Percentiles rank a stretch among this genome's conserved stretches.
Evolutionary conservation across 371 early-diverging fungal genomes (phyloP).

Genomic region (Fennellomyces sp.): DNA sequence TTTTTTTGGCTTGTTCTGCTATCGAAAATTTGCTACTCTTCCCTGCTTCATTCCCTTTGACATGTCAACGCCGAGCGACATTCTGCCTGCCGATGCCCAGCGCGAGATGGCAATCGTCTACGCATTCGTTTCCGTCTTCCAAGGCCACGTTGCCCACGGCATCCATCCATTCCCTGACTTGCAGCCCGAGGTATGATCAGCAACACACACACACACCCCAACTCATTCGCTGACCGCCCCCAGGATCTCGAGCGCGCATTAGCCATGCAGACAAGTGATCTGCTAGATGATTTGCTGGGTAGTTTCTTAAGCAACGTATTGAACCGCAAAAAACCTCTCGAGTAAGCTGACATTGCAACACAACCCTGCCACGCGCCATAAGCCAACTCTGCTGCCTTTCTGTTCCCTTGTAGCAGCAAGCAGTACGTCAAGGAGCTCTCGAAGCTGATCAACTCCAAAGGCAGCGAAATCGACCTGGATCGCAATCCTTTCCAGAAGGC

Average conservation of each 20-base stretch:
- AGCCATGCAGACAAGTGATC: slow-evolving; percentile 15
- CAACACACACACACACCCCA: too few relatives aligned
- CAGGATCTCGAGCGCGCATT: slow-evolving; percentile 36
- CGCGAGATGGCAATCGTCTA: slow-evolving; percentile 48
- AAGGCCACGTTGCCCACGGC: slow-evolving; percentile 12
- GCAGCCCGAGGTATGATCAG: slow-evolving; percentile 35
- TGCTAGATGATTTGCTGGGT: slow-evolving; percentile 32
- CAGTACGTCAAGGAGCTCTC: slow-evolving; percentile 24
- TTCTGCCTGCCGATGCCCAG: slow-evolving; percentile 7
- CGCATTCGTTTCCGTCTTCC: slow-evolving; percentile 34
- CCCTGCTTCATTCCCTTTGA: not conserved
- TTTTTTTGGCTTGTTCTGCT: too few relatives aligned
- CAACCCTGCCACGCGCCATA: not conserved
- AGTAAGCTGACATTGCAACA: slow-evolving; percentile 29
- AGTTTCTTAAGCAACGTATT: slow-evolving; percentile 37
- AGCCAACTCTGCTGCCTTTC: not conserved
- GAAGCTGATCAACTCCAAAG: slow-evolving; percentile 30
- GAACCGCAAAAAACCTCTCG: slow-evolving; percentile 40
- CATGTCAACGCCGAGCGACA: not conserved
- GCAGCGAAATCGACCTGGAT: slow-evolving; percentile 29
- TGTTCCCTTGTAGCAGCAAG: slow-evolving; percentile 7
- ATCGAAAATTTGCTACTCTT: too few relatives aligned
- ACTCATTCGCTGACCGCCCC: too few relatives aligned
- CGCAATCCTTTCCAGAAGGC: slow-evolving; percentile 30
- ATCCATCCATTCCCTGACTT: slow-evolving; percentile 26